These are phyloP conservation scores for Umbellularia californica DNA, from an alignment of 164 flowering plant genomes.

Conservation along the genomic window DNA sequence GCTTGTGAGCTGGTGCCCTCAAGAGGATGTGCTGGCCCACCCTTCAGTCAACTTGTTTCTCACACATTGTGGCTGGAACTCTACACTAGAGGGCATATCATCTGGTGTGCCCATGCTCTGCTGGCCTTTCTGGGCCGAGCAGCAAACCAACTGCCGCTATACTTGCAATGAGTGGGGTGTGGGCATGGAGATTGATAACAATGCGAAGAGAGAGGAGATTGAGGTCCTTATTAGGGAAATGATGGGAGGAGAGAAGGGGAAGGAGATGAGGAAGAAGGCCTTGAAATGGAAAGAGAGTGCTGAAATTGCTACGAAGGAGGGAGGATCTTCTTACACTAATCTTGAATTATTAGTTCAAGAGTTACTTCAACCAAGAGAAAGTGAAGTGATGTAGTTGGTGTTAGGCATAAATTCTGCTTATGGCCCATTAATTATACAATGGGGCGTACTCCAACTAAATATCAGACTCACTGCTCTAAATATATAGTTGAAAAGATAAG, in stretches of 20 bases:
- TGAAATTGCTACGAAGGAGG: background rate
- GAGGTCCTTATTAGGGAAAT: constrained; percentile 1
- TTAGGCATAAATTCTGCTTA: too few relatives aligned
- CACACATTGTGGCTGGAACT: constrained; percentile 11
- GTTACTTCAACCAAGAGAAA: background rate
- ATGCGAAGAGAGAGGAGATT: background rate
- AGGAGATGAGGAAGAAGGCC: constrained; percentile 5
- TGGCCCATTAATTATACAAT: background rate
- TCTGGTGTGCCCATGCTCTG: constrained; percentile 8
- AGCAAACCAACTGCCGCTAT: constrained; percentile 8
- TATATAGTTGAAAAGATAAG: too few relatives aligned
- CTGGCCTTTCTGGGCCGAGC: constrained; percentile 5
- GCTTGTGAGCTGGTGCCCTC: constrained; percentile 16
- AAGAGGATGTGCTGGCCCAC: constrained; percentile 13
- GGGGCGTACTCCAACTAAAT: too few relatives aligned
- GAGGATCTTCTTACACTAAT: constrained; percentile 7
- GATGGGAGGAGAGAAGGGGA: constrained; percentile 9
- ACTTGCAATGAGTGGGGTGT: constrained; percentile 9
- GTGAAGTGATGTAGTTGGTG: too few relatives aligned
- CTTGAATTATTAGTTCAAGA: background rate
- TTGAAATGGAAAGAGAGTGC: constrained; percentile 2
- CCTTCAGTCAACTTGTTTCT: constrained; percentile 4
- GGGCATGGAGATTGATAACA: constrained; percentile 8
- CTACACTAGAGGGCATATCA: constrained; percentile 7
- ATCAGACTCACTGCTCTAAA: too few relatives aligned